These are phyloP conservation scores for Cyclotella distinguenda DNA, from an alignment of 108 stramenopile species.

Conservation along the genomic window DNA sequence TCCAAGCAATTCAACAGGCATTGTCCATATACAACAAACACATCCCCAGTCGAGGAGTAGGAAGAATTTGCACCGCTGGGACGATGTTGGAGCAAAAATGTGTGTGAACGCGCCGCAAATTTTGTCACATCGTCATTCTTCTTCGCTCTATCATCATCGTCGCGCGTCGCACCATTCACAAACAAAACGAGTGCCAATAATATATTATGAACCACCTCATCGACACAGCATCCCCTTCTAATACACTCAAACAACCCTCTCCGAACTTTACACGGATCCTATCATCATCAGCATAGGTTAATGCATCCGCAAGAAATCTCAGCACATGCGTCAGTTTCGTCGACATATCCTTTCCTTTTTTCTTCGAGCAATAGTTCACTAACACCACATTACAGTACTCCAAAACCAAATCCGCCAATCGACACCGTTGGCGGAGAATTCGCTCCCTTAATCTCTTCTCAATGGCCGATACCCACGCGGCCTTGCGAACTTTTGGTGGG, in stretches of 20 bases:
- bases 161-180: slow-evolving; percentile 34
- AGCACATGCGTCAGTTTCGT: slow-evolving; percentile 30
- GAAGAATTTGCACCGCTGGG: slow-evolving; percentile 47
- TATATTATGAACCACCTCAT: slow-evolving; percentile 41
- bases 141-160: background rate
- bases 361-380: background rate
- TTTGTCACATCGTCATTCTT: slow-evolving; percentile 25
- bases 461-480: slow-evolving; percentile 41
- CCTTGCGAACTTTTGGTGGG: slow-evolving; percentile 60
- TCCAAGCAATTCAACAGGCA: slow-evolving; percentile 51
- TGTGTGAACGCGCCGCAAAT: slow-evolving; percentile 61
- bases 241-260: slow-evolving; percentile 46
- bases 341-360: slow-evolving; percentile 4
- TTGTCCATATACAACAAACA: slow-evolving; percentile 49
- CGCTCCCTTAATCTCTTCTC: slow-evolving; percentile 15
- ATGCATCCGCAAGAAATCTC: slow-evolving; percentile 31
- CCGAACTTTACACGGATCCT: slow-evolving; percentile 50
- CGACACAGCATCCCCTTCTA: slow-evolving; percentile 40
- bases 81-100: slow-evolving; percentile 58
- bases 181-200: slow-evolving; percentile 51
- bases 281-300: slow-evolving; percentile 48
- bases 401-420: slow-evolving; percentile 25
- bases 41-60: slow-evolving; percentile 24
- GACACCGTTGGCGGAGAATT: slow-evolving; percentile 15
- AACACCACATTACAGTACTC: slow-evolving; percentile 31